A percentile compares a stretch with the other conserved stretches of the same genome.
These are phyloP conservation scores for Leucocoprinus sp. DNA, from an alignment of 768 basidiomycete genomes.

Conservation along the genomic window DNA sequence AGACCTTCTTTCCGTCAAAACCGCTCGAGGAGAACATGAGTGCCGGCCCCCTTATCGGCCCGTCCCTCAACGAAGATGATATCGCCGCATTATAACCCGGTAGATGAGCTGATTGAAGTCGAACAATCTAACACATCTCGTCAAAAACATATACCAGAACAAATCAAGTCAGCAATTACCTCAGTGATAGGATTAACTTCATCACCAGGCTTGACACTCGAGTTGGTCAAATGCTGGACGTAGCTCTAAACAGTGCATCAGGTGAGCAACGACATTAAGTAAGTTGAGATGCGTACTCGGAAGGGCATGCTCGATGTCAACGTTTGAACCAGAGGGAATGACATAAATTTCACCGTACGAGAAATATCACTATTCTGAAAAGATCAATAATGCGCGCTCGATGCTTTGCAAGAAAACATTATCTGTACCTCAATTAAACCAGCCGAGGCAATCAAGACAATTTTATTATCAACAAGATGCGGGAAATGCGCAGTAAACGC, in stretches of 20 bases:
- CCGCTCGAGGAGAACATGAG: conserved; percentile 44
- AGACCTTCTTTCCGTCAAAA: conserved; percentile 39
- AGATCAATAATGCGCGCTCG: neutral
- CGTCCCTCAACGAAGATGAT: conserved; percentile 68
- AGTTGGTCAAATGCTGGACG: conserved; percentile 41
- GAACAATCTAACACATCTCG: conserved; percentile 43
- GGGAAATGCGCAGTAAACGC: conserved; percentile 69
- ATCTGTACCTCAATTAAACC: conserved; percentile 59
- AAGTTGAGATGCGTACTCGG: conserved; percentile 33
- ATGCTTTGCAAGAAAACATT: neutral
- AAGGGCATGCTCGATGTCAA: conserved; percentile 55
- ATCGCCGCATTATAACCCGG: conserved; percentile 68
- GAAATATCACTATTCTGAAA: conserved; percentile 56
- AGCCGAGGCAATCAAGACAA: conserved; percentile 60
- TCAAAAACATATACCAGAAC: neutral
- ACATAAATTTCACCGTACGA: conserved; percentile 70
- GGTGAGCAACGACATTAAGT: conserved; percentile 5
- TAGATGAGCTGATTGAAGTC: conserved; percentile 71
- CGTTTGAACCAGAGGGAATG: conserved; percentile 63
- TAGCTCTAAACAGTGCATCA: conserved; percentile 32
- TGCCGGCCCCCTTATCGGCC: conserved; percentile 58
- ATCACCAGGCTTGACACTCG: conserved; percentile 14
- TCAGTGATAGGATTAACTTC: conserved; percentile 33
- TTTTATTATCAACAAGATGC: conserved; percentile 53
- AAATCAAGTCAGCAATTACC: conserved; percentile 15